These are phyloP conservation scores for Chaetoceros tenuissimus DNA, from an alignment of 108 stramenopile genomes.

Conservation along the genomic window DNA sequence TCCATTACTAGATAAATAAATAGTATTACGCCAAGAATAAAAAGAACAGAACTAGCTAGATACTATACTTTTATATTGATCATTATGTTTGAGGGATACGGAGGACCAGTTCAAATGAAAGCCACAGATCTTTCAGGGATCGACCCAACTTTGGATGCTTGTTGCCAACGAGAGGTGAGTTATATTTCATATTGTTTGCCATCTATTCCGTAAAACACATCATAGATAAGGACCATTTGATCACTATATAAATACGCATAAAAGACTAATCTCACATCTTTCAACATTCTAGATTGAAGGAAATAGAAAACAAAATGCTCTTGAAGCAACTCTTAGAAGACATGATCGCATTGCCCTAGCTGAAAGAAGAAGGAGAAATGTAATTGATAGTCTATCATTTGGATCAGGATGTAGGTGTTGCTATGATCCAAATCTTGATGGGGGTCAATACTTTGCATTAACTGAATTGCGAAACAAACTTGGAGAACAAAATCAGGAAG, in stretches of 20 bases:
- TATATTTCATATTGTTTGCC: no score
- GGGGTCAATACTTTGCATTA: slow-evolving; percentile 67
- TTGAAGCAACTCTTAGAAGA: slow-evolving; percentile 42
- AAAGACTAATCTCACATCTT: no score
- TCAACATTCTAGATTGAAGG: slow-evolving; percentile 40
- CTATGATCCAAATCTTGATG: slow-evolving; percentile 73
- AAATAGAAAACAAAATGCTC: slow-evolving; percentile 47
- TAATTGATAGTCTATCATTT: slow-evolving; percentile 27
- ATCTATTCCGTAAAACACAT: no score
- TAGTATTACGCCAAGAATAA: neutral
- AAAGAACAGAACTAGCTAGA: no score
- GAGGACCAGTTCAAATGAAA: slow-evolving; percentile 47
- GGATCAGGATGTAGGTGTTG: slow-evolving; percentile 70
- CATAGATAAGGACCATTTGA: no score
- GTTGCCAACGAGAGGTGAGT: slow-evolving; percentile 73
- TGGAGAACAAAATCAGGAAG: neutral
- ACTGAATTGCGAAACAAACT: slow-evolving; percentile 19
- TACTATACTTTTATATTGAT: no score
- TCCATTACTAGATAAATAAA: neutral
- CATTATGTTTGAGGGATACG: slow-evolving; percentile 47
- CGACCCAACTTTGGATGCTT: slow-evolving; percentile 71
- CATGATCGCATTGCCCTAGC: slow-evolving; percentile 66
- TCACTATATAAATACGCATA: no score
- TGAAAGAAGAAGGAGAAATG: slow-evolving; percentile 56
- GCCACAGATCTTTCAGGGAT: slow-evolving; percentile 7